Evolutionary conservation across 129 eudicot species (phyloP).

Genomic region (Centella asiatica): DNA sequence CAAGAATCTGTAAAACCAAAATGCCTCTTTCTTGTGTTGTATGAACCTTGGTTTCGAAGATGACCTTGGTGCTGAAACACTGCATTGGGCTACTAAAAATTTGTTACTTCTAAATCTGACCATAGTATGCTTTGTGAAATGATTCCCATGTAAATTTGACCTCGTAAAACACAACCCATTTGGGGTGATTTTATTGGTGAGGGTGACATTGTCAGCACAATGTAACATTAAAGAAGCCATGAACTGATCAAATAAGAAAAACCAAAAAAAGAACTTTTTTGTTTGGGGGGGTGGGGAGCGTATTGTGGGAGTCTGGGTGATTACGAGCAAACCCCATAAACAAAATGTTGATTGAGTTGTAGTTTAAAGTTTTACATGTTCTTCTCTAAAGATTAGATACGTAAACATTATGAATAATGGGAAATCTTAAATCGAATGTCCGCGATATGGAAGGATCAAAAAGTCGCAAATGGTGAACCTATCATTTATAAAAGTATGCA

Average conservation of each 20-base stretch:
- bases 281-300: too few relatives aligned
- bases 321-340: conserved; percentile 5
- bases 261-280: conserved; percentile 2
- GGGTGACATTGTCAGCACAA: conserved; percentile 38
- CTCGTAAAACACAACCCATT: conserved; percentile 35
- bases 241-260: conserved; percentile 8
- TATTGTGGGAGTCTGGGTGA: too few relatives aligned
- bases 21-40: conserved; percentile 76
- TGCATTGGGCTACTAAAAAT: conserved; percentile 38
- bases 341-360: neutral
- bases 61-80: conserved; percentile 54
- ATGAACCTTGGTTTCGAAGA: conserved; percentile 82
- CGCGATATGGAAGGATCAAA: too few relatives aligned
- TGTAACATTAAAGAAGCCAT: conserved; percentile 66
- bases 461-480: too few relatives aligned
- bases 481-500: too few relatives aligned
- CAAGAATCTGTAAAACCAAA: conserved; percentile 80
- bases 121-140: conserved; percentile 23
- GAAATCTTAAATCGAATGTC: too few relatives aligned
- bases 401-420: too few relatives aligned
- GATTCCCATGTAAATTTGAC: conserved; percentile 30
- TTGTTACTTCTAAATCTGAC: conserved; percentile 20
- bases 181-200: conserved; percentile 21
- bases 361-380: too few relatives aligned
- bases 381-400: too few relatives aligned